Evolutionary conservation across 108 stramenopile species (phyloP).

Genomic region (Nitzschia inconspicua): DNA sequence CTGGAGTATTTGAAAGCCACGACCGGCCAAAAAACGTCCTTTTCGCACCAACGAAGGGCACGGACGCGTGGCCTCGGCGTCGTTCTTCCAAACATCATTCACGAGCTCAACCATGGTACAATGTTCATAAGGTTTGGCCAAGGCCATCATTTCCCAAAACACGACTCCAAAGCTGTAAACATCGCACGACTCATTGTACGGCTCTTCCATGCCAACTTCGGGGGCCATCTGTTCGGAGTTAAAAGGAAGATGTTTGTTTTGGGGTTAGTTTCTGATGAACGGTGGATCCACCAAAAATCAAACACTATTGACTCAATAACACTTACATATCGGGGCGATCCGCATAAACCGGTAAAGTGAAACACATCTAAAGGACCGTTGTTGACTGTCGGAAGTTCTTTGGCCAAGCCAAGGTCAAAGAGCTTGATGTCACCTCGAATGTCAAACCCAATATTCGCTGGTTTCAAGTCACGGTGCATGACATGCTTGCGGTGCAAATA

Average conservation of each 20-base stretch:
- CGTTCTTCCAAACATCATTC: too few relatives aligned
- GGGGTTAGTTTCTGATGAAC: not conserved
- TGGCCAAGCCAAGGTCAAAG: constrained; percentile 32
- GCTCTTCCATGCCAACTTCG: constrained; percentile 57
- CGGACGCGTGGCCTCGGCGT: too few relatives aligned
- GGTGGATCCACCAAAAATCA: constrained; percentile 2
- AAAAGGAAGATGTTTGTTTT: not conserved
- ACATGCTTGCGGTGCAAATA: constrained; percentile 10
- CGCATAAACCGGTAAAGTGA: not conserved
- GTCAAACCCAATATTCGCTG: constrained; percentile 30
- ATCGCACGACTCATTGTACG: constrained; percentile 77
- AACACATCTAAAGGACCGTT: not conserved
- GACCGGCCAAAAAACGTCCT: too few relatives aligned
- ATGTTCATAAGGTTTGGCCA: constrained; percentile 51
- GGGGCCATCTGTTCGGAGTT: constrained; percentile 8
- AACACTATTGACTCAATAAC: too few relatives aligned
- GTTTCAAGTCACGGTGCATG: constrained; percentile 25
- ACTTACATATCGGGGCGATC: constrained; percentile 5
- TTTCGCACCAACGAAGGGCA: too few relatives aligned
- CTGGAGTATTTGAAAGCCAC: too few relatives aligned
- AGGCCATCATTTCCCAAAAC: constrained; percentile 63
- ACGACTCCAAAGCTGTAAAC: constrained; percentile 74
- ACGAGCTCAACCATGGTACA: too few relatives aligned
- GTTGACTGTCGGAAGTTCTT: not conserved
- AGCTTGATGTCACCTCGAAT: constrained; percentile 13